These are phyloP conservation scores for Cyamopsis tetragonoloba DNA, from an alignment of 306 rosid species.

Conservation along the genomic window DNA sequence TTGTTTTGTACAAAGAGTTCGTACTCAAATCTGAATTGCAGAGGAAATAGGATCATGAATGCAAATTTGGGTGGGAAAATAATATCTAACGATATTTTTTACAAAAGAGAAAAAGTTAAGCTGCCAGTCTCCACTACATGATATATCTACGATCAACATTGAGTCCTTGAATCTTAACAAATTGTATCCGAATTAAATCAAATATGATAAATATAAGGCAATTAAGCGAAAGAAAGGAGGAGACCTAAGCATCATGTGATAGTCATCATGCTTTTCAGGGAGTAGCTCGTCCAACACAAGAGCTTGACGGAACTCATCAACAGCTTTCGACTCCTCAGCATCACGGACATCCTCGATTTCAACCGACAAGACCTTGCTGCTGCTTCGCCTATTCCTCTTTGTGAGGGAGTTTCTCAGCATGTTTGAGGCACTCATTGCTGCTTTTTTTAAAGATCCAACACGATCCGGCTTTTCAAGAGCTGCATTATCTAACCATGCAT, in stretches of 20 bases:
- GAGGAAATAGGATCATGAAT: neutral
- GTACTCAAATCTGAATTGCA: too few relatives aligned
- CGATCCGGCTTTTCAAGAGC: slow-evolving; percentile 50
- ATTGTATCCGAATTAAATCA: neutral
- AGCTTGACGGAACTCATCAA: slow-evolving; percentile 72
- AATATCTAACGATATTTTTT: neutral
- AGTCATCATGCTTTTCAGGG: slow-evolving; percentile 83
- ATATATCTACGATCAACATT: neutral
- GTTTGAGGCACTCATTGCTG: slow-evolving; percentile 49
- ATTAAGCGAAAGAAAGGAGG: slow-evolving; percentile 19
- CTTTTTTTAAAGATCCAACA: slow-evolving; percentile 53
- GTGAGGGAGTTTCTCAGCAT: slow-evolving; percentile 58
- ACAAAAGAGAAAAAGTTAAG: too few relatives aligned
- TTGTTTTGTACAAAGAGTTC: too few relatives aligned
- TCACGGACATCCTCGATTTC: slow-evolving; percentile 75
- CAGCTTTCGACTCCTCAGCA: slow-evolving; percentile 57
- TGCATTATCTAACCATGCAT: slow-evolving; percentile 7
- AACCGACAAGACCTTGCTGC: slow-evolving; percentile 70
- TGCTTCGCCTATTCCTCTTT: slow-evolving; percentile 60
- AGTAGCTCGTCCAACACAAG: slow-evolving; percentile 71
- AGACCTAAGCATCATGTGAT: slow-evolving; percentile 82
- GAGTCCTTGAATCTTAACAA: too few relatives aligned
- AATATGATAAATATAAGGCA: neutral
- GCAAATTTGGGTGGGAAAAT: neutral
- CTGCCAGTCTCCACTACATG: too few relatives aligned